Evolutionary conservation across 2,329 filamentous ascomycete species (phyloP), one percentile per base, ranked within the genome.

Genomic region (Aspergillus pseudonomiae): DNA sequence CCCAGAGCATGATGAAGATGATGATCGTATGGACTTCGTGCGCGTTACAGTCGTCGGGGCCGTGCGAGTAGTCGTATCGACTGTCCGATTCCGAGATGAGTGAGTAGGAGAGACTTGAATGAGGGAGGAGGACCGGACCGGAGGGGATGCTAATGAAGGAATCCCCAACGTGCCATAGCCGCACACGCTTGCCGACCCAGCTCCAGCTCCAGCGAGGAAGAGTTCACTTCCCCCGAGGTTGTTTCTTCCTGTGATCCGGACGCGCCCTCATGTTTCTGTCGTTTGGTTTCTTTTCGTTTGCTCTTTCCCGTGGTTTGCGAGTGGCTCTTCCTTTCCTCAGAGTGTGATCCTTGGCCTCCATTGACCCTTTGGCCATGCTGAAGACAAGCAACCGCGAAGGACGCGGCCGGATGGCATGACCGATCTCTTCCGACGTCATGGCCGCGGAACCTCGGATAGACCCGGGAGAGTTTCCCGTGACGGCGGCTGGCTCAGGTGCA

Each of bases 1-100:
- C 70, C 78, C 77, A 79, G 63, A 76, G 65, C 69, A 71, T 71
- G 61, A 16, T 69, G 55, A 5, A 6, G 21, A 24, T 24, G 21
- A 24, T 34, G 32, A 34, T 14, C 5, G 14, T 36, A 36, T 28
- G 26, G 26, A 5, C 5, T 28, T 28, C 26, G 26, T 21, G 52
- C 24, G 48, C 11, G n/a, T 21, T 58, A 4, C 30, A 9, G 32
- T 34, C 7, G 32, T 11, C 2, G 32, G 9, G 10, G 32, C 10
- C 32, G 32, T 11, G 26, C 26, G 26, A 34, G 32, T 34, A 9
- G 32, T 34, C 4, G 32, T 34, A 34, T 34, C 5, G 32, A 34
- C 32, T 9, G 32, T 57, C 5, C 12, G 6, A 28, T 2, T 14
- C 10, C 12, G 45, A 48, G 19, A 6, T 4, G 14, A n/a, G 19